Percentiles rank a stretch among this genome's conserved stretches.
Conservation (phyloP, 2,329 filamentous ascomycete genomes). For the Sclerotinia minor region DNA sequence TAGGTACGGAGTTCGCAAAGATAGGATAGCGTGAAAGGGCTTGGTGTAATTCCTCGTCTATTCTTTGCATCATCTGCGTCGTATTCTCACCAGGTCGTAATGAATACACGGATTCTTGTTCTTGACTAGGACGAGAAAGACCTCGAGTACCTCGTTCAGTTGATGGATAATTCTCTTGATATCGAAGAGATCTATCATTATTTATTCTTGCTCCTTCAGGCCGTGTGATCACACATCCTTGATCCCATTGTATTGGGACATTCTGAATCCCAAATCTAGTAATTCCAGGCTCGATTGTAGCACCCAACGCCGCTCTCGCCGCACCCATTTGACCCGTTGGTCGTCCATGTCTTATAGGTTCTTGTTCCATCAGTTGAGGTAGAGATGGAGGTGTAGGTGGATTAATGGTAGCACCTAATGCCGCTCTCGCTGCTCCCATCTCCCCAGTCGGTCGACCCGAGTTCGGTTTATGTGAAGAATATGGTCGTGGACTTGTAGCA, state of each 20-base stretch:
- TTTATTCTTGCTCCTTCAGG: not conserved
- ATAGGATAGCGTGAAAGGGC: not conserved
- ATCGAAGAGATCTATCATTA: not conserved
- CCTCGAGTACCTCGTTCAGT: not conserved
- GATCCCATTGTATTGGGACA: not conserved
- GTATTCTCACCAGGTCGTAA: not conserved
- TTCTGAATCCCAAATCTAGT: not conserved
- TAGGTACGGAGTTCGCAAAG: not conserved
- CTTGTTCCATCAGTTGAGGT: not conserved
- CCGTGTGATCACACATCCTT: not conserved
- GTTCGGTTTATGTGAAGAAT: not conserved
- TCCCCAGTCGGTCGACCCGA: not conserved
- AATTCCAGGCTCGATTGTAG: not conserved
- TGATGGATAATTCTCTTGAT: not conserved
- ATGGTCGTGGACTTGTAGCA: not conserved
- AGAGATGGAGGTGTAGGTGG: not conserved
- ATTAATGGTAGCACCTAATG: not conserved
- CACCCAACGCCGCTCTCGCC: not conserved
- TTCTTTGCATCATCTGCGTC: not conserved
- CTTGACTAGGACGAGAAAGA: not conserved
- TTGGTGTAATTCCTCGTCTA: not conserved
- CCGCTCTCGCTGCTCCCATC: constrained; percentile 10
- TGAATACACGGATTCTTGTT: not conserved
- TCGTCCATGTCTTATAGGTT: not conserved
- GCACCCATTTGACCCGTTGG: not conserved